These are phyloP conservation scores for Bullera alba DNA, from an alignment of 768 basidiomycete genomes.

Conservation along the genomic window DNA sequence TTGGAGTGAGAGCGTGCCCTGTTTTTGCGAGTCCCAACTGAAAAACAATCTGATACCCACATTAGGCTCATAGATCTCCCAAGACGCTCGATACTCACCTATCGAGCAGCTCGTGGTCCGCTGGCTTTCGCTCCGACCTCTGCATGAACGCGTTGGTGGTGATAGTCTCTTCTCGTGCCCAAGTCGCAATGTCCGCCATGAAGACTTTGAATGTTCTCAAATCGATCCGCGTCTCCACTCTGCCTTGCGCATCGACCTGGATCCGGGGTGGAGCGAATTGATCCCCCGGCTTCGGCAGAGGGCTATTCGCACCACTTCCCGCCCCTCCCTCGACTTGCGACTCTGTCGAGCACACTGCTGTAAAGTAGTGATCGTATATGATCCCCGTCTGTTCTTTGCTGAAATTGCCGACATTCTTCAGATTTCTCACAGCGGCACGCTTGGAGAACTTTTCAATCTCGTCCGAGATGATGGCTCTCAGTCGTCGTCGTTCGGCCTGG, in stretches of 20 bases:
- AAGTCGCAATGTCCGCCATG: slow-evolving; percentile 84
- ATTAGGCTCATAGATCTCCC: not conserved
- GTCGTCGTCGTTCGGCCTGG: slow-evolving; percentile 70
- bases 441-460: slow-evolving; percentile 92
- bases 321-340: slow-evolving; percentile 3
- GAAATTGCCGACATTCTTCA: slow-evolving; percentile 71
- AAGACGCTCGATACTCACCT: slow-evolving; percentile 44
- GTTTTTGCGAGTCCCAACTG: slow-evolving; percentile 80
- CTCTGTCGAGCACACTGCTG: slow-evolving; percentile 50
- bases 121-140: slow-evolving; percentile 79
- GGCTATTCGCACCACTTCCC: not conserved
- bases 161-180: slow-evolving; percentile 90
- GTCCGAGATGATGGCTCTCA: slow-evolving; percentile 81
- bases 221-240: slow-evolving; percentile 83
- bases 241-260: slow-evolving; percentile 54
- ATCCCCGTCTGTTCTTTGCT: slow-evolving; percentile 77
- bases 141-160: slow-evolving; percentile 88
- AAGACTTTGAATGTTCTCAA: slow-evolving; percentile 79
- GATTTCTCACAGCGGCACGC: slow-evolving; percentile 78
- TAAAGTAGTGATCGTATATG: slow-evolving; percentile 75
- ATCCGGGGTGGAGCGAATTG: slow-evolving; percentile 40
- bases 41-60: slow-evolving; percentile 58
- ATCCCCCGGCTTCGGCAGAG: slow-evolving; percentile 20
- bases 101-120: slow-evolving; percentile 93
- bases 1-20: slow-evolving; percentile 73